These are phyloP conservation scores for Coccomyxa sp. DNA, from an alignment of 139 green algal genomes.

Conservation along the genomic window DNA sequence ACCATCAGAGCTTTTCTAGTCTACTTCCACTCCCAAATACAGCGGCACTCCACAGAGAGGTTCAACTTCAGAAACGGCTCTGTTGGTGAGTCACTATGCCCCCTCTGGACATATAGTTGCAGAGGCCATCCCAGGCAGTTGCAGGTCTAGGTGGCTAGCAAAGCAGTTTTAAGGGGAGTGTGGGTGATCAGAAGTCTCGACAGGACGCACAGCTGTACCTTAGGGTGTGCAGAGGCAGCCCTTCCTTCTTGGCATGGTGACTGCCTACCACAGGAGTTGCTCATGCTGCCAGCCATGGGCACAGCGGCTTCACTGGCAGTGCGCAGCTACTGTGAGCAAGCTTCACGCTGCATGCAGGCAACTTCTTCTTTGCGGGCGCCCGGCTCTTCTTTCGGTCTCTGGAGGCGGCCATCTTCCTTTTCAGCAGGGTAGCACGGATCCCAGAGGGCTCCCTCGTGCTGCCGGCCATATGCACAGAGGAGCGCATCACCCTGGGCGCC, in stretches of 20 bases:
- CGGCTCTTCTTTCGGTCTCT: constrained; percentile 95
- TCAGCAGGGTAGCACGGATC: constrained; percentile 73
- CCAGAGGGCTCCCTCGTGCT: constrained; percentile 72
- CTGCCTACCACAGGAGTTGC: not conserved
- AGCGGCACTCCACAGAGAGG: constrained; percentile 65
- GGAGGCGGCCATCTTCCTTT: constrained; percentile 97
- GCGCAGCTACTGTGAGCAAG: too few species aligned
- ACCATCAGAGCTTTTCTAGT: constrained; percentile 96
- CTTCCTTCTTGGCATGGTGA: not conserved
- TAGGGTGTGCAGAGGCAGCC: not conserved
- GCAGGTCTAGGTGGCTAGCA: too few species aligned
- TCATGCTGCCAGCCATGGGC: not conserved
- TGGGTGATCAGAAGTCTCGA: too few species aligned
- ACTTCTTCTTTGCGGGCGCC: constrained; percentile 99
- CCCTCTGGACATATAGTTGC: too few species aligned
- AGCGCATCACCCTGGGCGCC: constrained; percentile 90
- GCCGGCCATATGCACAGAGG: constrained; percentile 90
- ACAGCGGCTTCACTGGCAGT: too few species aligned
- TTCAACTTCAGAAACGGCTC: constrained; percentile 93
- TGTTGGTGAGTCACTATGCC: constrained; percentile 70
- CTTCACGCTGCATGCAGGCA: constrained; percentile 54
- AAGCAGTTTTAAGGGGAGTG: too few species aligned
- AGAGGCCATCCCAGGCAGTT: too few species aligned
- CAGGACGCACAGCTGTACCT: too few species aligned
- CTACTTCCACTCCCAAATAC: constrained; percentile 90